These are phyloP conservation scores for Ceratobasidium sp. DNA, from an alignment of 1,284 basidiomycete species.

Conservation along the genomic window DNA sequence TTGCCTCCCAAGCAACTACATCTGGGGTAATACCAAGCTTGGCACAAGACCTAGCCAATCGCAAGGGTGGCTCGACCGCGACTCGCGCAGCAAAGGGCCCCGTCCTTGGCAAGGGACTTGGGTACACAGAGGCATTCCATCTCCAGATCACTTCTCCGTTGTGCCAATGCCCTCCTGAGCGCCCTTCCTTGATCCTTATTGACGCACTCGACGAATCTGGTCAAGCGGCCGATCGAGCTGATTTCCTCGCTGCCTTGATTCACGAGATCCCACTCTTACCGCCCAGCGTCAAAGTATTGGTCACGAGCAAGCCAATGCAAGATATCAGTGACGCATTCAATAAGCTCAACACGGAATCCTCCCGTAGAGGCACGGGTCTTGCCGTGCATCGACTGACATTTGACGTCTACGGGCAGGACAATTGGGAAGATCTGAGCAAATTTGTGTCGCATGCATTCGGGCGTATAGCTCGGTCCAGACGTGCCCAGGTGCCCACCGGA, in stretches of 20 bases:
- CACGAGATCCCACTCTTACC: conserved; percentile 22
- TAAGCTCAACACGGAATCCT: neutral
- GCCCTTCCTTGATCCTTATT: conserved; percentile 3
- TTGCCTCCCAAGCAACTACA: neutral
- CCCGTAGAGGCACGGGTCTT: neutral
- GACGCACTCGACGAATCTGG: conserved; percentile 26
- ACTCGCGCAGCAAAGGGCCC: neutral
- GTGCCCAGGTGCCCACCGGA: neutral
- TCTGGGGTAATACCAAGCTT: neutral
- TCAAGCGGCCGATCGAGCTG: neutral
- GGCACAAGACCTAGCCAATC: neutral
- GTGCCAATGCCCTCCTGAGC: neutral
- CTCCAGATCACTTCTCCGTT: conserved; percentile 1
- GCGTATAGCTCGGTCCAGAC: neutral
- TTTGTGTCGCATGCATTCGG: conserved; percentile 10
- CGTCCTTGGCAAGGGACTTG: neutral
- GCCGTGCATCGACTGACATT: conserved; percentile 25
- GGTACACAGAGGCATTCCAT: conserved; percentile 7
- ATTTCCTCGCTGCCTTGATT: neutral
- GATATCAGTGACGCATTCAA: conserved; percentile 16
- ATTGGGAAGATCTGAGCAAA: neutral
- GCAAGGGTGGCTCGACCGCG: neutral
- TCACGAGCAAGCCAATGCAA: conserved; percentile 28
- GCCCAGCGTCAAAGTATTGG: conserved; percentile 5
- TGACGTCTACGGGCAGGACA: conserved; percentile 24